Base-by-base conservation (phyloP, 208 protist species). In the Herpetomonas tarakana region DNA sequence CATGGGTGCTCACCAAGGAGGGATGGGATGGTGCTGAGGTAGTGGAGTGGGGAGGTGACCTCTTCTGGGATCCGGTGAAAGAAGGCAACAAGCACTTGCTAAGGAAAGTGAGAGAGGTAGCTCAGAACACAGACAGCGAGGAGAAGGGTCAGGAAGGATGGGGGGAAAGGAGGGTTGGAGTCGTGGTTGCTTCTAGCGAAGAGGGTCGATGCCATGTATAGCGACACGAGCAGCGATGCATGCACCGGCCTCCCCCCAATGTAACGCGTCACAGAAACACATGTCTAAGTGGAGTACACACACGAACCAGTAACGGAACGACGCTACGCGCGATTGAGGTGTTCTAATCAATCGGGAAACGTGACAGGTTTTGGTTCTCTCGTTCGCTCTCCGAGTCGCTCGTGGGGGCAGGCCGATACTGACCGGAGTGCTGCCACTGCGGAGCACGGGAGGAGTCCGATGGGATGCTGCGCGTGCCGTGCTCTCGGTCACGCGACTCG, bases 341-440 rank as follows among this genome's bases (percentile, higher is more conserved):
- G n/a, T n/a, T n/a, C n/a, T 64, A 86, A 41, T 93, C 86, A 11
- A 93, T 35, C n/a, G 83, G 77, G 2, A 87, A 70, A 28, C 86
- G 71, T 2, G 81, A 81, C 19, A 91, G 75, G 24, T 84, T 76
- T 28, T 79, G 69, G 55, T 94, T 94, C 24, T 83, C 80, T 2
- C 76, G 67, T 50, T 91, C 86, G 50, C 78, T 88, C 61, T 93
- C 83, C 22, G 86, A 70, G 65, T 93, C 83, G 65, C 83, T 93
- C 11, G 65, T 80, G 2, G 79, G 80, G 6, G 76, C 77, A 6
- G 86, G 86, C 16, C 56, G 31, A 64, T 81, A 81, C 50, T 80
- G 66, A 28, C 50, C 72, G 22, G 49, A 12, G 49, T 25, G n/a
- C 49, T 9, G 22, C 7, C 9, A 29, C 22, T 29, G 19, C 49